Evolutionary conservation across 2,329 filamentous ascomycete species (phyloP).

Genomic region (Sporothrix curviconia): DNA sequence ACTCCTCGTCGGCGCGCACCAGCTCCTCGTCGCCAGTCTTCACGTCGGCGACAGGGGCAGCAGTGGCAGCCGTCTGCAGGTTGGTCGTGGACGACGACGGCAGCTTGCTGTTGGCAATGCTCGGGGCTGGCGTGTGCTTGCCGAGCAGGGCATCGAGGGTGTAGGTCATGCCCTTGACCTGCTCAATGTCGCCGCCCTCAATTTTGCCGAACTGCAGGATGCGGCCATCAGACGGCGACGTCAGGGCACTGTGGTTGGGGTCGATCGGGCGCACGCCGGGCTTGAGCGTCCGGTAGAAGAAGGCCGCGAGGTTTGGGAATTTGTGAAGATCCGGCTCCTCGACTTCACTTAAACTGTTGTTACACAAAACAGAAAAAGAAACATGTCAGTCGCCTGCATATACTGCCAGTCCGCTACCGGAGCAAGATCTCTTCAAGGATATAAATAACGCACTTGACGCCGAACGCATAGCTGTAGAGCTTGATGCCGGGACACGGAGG

Average conservation of each 20-base stretch:
- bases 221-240: constrained; percentile 85
- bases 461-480: constrained; percentile 83
- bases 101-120: constrained; percentile 37
- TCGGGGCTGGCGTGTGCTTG: constrained; percentile 50
- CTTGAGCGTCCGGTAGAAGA: constrained; percentile 95
- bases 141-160: constrained; percentile 89
- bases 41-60: neutral
- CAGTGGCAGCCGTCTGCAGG: neutral
- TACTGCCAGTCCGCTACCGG: no score
- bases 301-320: constrained; percentile 89
- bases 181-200: constrained; percentile 88
- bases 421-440: neutral
- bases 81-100: constrained; percentile 1
- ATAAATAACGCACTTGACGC: constrained; percentile 56
- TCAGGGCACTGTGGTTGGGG: constrained; percentile 67
- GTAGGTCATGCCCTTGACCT: constrained; percentile 98
- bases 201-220: constrained; percentile 90
- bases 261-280: constrained; percentile 81
- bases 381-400: neutral
- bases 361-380: neutral
- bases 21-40: constrained; percentile 52
- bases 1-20: constrained; percentile 80
- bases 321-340: constrained; percentile 79
- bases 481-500: constrained; percentile 85
- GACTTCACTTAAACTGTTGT: constrained; percentile 67